Conservation (phyloP, 352 stramenopile genomes). For the Phytophthora megakarya region DNA sequence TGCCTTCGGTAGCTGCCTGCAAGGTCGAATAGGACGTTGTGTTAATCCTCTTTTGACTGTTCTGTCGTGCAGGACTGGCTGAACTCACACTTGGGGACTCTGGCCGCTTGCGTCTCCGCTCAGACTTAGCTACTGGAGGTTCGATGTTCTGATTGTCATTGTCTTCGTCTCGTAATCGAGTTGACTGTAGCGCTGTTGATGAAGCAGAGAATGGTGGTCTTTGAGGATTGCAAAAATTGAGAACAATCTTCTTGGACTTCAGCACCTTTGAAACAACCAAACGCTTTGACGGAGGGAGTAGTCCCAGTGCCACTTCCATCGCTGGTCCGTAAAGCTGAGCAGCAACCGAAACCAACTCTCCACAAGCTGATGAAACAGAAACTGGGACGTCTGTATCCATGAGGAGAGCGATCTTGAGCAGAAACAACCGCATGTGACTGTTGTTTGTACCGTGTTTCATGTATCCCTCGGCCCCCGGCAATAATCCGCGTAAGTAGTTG, state of each 20-base stretch:
- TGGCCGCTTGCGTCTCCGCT: constrained; percentile 53
- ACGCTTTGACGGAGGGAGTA: constrained; percentile 67
- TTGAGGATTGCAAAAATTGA: constrained; percentile 32
- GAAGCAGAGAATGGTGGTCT: constrained; percentile 16
- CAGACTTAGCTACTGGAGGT: constrained; percentile 11
- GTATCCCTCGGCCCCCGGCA: constrained; percentile 59
- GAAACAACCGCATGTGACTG: constrained; percentile 68
- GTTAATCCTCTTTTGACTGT: constrained; percentile 54
- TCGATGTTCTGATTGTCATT: constrained; percentile 27
- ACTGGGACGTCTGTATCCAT: constrained; percentile 68
- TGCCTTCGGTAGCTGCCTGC: constrained; percentile 1
- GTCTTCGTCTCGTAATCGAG: constrained; percentile 26
- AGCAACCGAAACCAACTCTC: constrained; percentile 58
- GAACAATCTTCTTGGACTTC: constrained; percentile 60
- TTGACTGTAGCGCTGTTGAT: constrained; percentile 7
- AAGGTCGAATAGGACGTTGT: constrained; percentile 16
- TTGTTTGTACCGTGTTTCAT: constrained; percentile 67
- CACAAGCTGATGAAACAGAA: constrained; percentile 56
- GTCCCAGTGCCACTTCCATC: constrained; percentile 54
- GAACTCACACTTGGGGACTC: constrained; percentile 54
- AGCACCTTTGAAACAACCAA: constrained; percentile 56
- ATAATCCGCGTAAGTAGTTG: constrained; percentile 62
- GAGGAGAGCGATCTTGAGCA: constrained; percentile 72
- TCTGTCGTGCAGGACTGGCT: constrained; percentile 40
- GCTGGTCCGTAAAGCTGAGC: constrained; percentile 55